Evolutionary conservation across 192 early-diverging fungal genomes (phyloP), one percentile per base, ranked within the genome.

Genomic region (Gaertneriomyces sp.): DNA sequence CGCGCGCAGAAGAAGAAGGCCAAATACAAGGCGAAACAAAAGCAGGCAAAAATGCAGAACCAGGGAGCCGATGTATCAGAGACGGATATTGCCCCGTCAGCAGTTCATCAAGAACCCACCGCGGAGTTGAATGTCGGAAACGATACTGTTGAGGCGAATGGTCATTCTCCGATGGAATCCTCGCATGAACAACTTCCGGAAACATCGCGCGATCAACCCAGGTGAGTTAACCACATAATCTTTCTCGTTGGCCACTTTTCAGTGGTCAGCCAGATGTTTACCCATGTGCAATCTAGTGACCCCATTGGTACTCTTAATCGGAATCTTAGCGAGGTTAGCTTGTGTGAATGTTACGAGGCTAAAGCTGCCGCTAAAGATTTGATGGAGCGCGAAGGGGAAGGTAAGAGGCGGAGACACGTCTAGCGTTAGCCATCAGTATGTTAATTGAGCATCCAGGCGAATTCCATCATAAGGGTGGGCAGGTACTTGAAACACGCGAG

Each of bases 321-420:
- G 45, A 85, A 81, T 56, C 77, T 89, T 70, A 87, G 85, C 61
- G 85, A 87, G 33, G 87, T 88, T 53, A 83, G 84, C 17, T 72
- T 90, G 41, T 77, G 74, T 25, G 84, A 81, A 19, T 74, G 73
- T 4, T 63, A 64, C 63, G 62, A 71, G 40, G 70, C 63, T n/a
- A 59, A 64, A 43, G 61, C 70, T 20, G 61, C 55, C 19, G 66
- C 66, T 47, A 68, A 49, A 51, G 66, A 68, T 51, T 16, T 60
- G 33, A 58, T 60, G 41, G 66, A 68, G 46, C 66, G 66, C n/a
- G 66, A 68, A 44, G 66, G 66, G 9, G 66, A 68, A 60, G 66
- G 63, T 64, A 5, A 20, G 61, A 40, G 25, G 25, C 25, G 25
- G 25, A 33, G 25, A 33, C 2, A 33, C 25, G 25, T 33, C 25